A percentile compares a stretch with the other conserved stretches of the same genome.
These are phyloP conservation scores for Phytophthora sp. DNA, from an alignment of 352 stramenopile species.

Conservation along the genomic window DNA sequence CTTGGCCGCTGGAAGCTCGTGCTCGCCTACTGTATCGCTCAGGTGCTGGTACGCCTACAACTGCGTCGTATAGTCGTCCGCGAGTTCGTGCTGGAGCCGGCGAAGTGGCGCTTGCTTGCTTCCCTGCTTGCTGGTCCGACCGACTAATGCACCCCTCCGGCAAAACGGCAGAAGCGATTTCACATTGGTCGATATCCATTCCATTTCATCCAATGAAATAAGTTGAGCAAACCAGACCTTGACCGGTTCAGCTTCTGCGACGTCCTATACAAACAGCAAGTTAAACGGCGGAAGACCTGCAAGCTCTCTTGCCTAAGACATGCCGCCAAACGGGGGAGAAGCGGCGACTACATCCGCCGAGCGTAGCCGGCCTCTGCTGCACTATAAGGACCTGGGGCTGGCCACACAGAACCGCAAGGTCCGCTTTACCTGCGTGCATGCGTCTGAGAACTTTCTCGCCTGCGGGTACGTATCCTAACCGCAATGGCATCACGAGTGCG, in stretches of 20 bases:
- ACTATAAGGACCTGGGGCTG: slow-evolving; percentile 75
- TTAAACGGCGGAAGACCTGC: slow-evolving; percentile 7
- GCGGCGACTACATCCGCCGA: slow-evolving; percentile 9
- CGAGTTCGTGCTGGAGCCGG: neutral
- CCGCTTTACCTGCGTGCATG: slow-evolving; percentile 82
- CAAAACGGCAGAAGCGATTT: neutral
- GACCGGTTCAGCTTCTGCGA: slow-evolving; percentile 1
- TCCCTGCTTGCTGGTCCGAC: slow-evolving; percentile 2
- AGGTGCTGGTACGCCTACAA: neutral
- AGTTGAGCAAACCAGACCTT: neutral
- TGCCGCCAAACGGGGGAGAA: slow-evolving; percentile 29
- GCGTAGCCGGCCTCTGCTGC: slow-evolving; percentile 65
- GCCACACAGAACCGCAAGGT: slow-evolving; percentile 67
- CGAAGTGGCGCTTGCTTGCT: neutral
- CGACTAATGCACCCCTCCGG: neutral
- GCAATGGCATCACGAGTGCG: slow-evolving; percentile 14
- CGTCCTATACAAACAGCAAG: slow-evolving; percentile 4
- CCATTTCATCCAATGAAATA: slow-evolving; percentile 9
- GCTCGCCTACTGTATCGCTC: neutral
- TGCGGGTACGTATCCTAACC: slow-evolving; percentile 70
- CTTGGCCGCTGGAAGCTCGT: neutral
- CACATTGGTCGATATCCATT: neutral
- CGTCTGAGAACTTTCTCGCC: slow-evolving; percentile 85
- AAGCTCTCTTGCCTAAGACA: slow-evolving; percentile 9
- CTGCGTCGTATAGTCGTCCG: slow-evolving; percentile 1